Evolutionary conservation across 129 eudicot genomes (phyloP), one percentile per base, ranked within the genome.

Genomic region (Silybum marianum): DNA sequence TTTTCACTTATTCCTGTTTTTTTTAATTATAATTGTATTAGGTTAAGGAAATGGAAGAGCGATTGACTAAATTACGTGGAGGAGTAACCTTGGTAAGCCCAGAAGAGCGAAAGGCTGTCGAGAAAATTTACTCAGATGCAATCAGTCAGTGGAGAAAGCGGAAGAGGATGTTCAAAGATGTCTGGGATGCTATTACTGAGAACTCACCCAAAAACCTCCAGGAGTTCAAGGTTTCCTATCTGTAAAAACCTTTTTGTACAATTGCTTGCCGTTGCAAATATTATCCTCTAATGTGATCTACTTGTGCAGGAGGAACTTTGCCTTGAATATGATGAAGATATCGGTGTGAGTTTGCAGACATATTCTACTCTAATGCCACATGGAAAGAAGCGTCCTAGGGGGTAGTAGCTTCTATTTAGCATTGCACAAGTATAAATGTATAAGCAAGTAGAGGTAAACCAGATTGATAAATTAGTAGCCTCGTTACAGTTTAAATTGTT

Each of bases 151-250:
- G 99, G 99, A 93, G 90, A 91, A 91, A 81, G 83, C 85, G 99
- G 28, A 95, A 89, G 88, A 93, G 98, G 87, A 95, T 95, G 98
- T 95, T 89, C 78, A 95, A 78, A 81, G 99, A 95, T 69, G 65
- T 95, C 16, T 95, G 99, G 99, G 98, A 93, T 87, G 82, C 98
- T 26, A 92, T 95, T 81, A 95, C 99, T 26, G 99, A 95, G 84
- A 92, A 90, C 67, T 92, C 93, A 25, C 97, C 98, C 72, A 94
- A 87, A 85, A 87, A 89, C 62, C 87, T 87, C 6, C 86, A 94
- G 66, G 98, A 94, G 78, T 92, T 94, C 24, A 94, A 94, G 98
- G 96, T 94, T 51, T 71, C 71, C 0, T 73, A 8, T 14, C 19
- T 34, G 24, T 77, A 66, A 39, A 44, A 18, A 2, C 3, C 2